Conservation (phyloP, 2,329 filamentous ascomycete species). For the Exophiala dermatitidis region DNA sequence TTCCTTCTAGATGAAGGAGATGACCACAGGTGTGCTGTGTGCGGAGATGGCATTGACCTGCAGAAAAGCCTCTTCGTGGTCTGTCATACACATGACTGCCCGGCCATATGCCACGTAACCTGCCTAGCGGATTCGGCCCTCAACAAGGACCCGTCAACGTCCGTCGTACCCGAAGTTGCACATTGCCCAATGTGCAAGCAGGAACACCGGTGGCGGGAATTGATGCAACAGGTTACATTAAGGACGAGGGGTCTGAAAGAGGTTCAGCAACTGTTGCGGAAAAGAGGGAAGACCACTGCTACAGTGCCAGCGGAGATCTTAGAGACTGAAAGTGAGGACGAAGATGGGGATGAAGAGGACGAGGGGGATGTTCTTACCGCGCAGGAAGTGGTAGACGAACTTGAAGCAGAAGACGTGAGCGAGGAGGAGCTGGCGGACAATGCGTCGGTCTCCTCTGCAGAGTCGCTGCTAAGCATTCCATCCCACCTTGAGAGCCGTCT, state of each 20-base stretch:
- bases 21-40: conserved; percentile 44
- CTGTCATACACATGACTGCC: conserved; percentile 46
- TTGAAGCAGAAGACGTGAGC: conserved; percentile 14
- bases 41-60: conserved; percentile 36
- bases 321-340: conserved; percentile 18
- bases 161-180: conserved; percentile 61
- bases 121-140: conserved; percentile 51
- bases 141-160: conserved; percentile 33
- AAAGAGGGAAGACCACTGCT: conserved; percentile 29
- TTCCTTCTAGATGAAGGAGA: conserved; percentile 36
- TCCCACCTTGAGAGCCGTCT: neutral
- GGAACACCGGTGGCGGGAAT: conserved; percentile 60
- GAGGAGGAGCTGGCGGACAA: conserved; percentile 24
- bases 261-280: conserved; percentile 57
- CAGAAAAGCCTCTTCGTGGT: conserved; percentile 42
- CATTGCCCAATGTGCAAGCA: conserved; percentile 63
- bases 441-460: conserved; percentile 25
- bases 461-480: conserved; percentile 11
- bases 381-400: conserved; percentile 11
- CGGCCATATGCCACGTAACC: conserved; percentile 46
- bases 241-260: conserved; percentile 64
- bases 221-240: conserved; percentile 77
- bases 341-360: conserved; percentile 19
- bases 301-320: conserved; percentile 28
- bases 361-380: conserved; percentile 13